phyloP scores from a whole-genome alignment of 1,284 basidiomycete species.

The Marasmius fiardii region DNA sequence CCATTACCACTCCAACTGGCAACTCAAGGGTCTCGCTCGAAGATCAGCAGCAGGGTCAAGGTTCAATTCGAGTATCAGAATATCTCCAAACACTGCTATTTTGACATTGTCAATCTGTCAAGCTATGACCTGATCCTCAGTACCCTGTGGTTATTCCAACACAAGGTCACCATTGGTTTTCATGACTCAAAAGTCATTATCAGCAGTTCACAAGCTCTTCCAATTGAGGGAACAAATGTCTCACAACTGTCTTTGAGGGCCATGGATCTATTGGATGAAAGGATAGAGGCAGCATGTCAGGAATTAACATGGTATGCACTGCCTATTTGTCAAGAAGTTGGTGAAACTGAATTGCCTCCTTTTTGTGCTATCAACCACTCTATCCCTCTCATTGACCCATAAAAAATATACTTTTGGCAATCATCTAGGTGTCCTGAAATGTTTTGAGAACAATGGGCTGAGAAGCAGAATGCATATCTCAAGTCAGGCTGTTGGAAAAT shows the following conservation, averaged over 20 bases:
- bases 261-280: constrained; percentile 5
- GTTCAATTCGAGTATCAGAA: constrained; percentile 20
- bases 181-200: constrained; percentile 14
- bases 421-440: constrained; percentile 24
- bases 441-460: constrained; percentile 18
- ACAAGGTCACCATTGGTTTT: constrained; percentile 15
- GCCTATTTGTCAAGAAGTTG: constrained; percentile 18
- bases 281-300: constrained; percentile 5
- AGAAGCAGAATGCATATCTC: constrained; percentile 23
- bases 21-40: constrained; percentile 17
- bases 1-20: constrained; percentile 18
- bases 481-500: constrained; percentile 23
- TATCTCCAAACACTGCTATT: constrained; percentile 13
- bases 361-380: constrained; percentile 27
- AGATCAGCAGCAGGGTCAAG: constrained; percentile 2
- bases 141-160: constrained; percentile 24
- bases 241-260: constrained; percentile 1
- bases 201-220: neutral
- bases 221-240: constrained; percentile 12
- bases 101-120: constrained; percentile 22
- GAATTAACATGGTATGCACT: constrained; percentile 13
- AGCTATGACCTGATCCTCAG: constrained; percentile 24
- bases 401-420: constrained; percentile 21
- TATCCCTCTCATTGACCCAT: constrained; percentile 26
- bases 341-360: constrained; percentile 23